Evolutionary conservation across 306 rosid species (phyloP).

Genomic region (Hylodesmum podocarpum): DNA sequence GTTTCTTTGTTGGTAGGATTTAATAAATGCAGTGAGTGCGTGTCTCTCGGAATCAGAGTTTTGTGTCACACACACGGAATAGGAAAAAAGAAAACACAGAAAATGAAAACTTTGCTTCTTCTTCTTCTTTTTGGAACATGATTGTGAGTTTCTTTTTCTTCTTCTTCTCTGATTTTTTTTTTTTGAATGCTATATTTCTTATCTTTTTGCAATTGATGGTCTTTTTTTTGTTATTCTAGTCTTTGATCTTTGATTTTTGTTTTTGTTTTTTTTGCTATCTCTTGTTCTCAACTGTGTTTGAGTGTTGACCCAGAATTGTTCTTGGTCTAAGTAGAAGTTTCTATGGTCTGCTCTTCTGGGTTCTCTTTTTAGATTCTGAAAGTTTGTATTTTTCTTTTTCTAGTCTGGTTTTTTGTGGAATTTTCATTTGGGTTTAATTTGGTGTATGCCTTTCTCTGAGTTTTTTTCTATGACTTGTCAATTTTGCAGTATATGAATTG

Average conservation of each 20-base stretch:
- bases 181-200: not conserved
- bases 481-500: not conserved
- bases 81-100: conserved; percentile 15
- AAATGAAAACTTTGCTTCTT: conserved; percentile 26
- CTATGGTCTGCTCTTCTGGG: conserved; percentile 32
- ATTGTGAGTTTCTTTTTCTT: conserved; percentile 32
- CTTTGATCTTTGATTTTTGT: not conserved
- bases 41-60: conserved; percentile 25
- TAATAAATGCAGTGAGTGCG: conserved; percentile 54
- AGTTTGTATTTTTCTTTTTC: not conserved
- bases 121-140: too few relatives aligned
- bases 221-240: not conserved
- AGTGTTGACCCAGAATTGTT: conserved; percentile 29
- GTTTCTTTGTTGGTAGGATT: conserved; percentile 45
- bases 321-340: conserved; percentile 14
- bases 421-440: conserved; percentile 25
- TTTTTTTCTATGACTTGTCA: not conserved
- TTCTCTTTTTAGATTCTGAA: not conserved
- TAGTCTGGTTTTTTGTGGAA: conserved; percentile 15
- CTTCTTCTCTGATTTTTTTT: conserved; percentile 15
- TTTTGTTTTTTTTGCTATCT: not conserved
- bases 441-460: not conserved
- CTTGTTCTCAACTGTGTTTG: not conserved
- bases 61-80: conserved; percentile 19
- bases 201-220: not conserved